Conservation (phyloP, 257 asterid species). For the Fraxinus quadrangulata region DNA sequence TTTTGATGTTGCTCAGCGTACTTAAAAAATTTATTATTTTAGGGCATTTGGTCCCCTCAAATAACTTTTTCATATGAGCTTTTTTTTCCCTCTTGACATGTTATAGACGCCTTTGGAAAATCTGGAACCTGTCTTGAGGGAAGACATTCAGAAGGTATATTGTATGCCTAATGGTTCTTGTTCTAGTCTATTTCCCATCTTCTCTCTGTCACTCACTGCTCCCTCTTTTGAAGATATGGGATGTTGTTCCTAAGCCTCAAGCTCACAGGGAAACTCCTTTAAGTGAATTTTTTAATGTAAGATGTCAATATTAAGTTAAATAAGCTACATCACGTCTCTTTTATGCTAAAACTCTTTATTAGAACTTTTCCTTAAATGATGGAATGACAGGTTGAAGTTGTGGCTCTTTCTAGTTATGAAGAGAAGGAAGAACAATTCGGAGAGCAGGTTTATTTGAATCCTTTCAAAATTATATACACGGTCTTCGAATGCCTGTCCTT, state of each 20-base stretch:
- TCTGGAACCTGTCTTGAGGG: slow-evolving; percentile 91
- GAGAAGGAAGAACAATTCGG: slow-evolving; percentile 84
- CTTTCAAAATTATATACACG: slow-evolving; percentile 20
- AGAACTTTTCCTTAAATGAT: slow-evolving; percentile 22
- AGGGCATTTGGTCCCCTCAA: slow-evolving; percentile 19
- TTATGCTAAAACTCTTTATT: slow-evolving; percentile 3
- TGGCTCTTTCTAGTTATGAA: slow-evolving; percentile 82
- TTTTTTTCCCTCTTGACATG: slow-evolving; percentile 29
- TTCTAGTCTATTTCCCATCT: slow-evolving; percentile 18
- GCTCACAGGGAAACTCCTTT: slow-evolving; percentile 87
- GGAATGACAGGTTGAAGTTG: slow-evolving; percentile 71
- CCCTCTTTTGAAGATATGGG: slow-evolving; percentile 73
- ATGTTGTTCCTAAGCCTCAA: slow-evolving; percentile 94
- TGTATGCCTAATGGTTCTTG: slow-evolving; percentile 7
- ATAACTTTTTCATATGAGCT: slow-evolving; percentile 3
- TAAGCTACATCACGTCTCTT: slow-evolving; percentile 12
- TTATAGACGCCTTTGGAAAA: slow-evolving; percentile 88
- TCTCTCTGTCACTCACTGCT: slow-evolving; percentile 17
- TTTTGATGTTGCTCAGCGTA: slow-evolving; percentile 7
- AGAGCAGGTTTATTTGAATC: slow-evolving; percentile 65
- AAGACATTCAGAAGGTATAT: slow-evolving; percentile 88
- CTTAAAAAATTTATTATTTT: slow-evolving; percentile 1
- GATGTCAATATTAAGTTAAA: slow-evolving; percentile 30
- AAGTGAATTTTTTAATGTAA: slow-evolving; percentile 95
- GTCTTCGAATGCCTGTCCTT: slow-evolving; percentile 18